These are phyloP conservation scores for Trichophyton schoenleinii DNA, from an alignment of 2,329 filamentous ascomycete species.

Conservation along the genomic window DNA sequence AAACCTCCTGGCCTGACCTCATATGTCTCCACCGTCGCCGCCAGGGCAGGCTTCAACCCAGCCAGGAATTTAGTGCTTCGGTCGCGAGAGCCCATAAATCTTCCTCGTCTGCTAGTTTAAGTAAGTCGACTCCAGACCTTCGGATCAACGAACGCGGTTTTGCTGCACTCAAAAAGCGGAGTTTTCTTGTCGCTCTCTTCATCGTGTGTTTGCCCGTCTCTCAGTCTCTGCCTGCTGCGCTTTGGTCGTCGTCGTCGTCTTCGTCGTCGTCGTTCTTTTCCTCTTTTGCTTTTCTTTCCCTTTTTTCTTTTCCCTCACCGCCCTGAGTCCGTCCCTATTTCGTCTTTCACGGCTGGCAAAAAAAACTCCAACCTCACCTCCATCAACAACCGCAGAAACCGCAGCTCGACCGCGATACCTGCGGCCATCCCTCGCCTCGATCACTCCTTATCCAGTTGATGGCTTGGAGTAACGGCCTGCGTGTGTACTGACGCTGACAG, in stretches of 20 bases:
- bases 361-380: neutral
- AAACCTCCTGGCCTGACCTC: constrained; percentile 1
- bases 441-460: neutral
- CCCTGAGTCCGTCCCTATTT: neutral
- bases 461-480: neutral
- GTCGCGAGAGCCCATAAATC: neutral
- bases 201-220: neutral
- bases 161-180: neutral
- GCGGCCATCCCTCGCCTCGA: neutral
- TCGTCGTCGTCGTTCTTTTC: too few species aligned
- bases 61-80: neutral
- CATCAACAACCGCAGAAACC: neutral
- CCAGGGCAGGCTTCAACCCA: constrained; percentile 2
- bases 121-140: neutral
- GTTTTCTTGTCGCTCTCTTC: neutral
- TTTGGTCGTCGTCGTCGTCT: neutral
- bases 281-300: neutral
- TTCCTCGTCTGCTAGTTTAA: neutral
- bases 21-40: constrained; percentile 3
- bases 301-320: neutral
- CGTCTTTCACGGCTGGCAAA: neutral
- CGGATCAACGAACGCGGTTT: neutral
- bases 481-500: neutral
- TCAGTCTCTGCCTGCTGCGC: neutral
- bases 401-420: neutral